phyloP scores from a whole-genome alignment of 139 green algal species.

The Astrephomene gubernaculifera region DNA sequence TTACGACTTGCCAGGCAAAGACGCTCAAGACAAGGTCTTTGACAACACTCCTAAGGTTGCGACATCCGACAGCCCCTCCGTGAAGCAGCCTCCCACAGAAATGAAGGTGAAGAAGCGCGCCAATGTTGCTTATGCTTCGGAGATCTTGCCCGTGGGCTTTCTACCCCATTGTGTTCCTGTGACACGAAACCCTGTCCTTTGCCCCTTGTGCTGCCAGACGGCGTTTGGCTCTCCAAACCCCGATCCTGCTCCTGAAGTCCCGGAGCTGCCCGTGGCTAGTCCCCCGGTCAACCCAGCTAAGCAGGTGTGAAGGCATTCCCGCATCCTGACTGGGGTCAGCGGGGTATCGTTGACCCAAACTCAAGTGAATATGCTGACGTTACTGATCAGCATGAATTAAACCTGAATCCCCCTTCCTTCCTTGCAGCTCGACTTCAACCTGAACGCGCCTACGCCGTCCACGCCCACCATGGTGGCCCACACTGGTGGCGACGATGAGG shows the following conservation, averaged over 20 bases:
- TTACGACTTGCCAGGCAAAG: not conserved
- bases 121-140: not conserved
- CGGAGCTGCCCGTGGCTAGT: not conserved
- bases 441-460: not conserved
- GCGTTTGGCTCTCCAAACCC: constrained; percentile 29
- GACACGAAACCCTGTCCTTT: not conserved
- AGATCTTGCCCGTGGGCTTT: not conserved
- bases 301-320: constrained; percentile 21
- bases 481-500: not conserved
- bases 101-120: constrained; percentile 17
- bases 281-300: constrained; percentile 30
- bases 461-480: not conserved
- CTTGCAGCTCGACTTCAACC: constrained; percentile 31
- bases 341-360: not conserved
- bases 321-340: not conserved
- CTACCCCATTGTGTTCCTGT: not conserved
- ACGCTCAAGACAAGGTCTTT: not conserved
- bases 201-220: not conserved
- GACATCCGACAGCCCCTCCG: not conserved
- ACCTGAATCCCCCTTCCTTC: not conserved
- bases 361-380: not conserved
- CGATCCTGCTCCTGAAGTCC: not conserved
- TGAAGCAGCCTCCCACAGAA: constrained; percentile 13
- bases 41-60: not conserved
- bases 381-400: not conserved